Evolutionary conservation across 495 filamentous ascomycete genomes (phyloP), one percentile per base, ranked within the genome.

Genomic region (Penicillium maclennaniae): DNA sequence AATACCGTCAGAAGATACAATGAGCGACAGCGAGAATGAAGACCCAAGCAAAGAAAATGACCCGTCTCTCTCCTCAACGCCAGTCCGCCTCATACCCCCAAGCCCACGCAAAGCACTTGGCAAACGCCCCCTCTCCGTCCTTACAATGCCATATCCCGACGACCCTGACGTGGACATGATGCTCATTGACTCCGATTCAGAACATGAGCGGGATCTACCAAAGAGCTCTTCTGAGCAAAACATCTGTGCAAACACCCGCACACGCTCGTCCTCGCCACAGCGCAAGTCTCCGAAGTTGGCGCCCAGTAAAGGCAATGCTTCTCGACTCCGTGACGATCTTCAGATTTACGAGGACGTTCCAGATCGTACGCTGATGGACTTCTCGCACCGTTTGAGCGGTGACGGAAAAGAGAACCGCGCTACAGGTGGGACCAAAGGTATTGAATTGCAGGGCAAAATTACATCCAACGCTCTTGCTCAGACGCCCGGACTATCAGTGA

Each of bases 31-130:
- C 46, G 71, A 74, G 41, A 61, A 63, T 23, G 68, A 74, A 14
- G 55, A 66, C 50, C 49, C 51, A 5, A 69, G 63, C 52, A 81
- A 81, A 68, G 78, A 81, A 60, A 81, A 81, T 48, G 65, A 81
- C 49, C 75, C 77, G 2, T 73, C 71, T 9, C 58, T 74, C 16
- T 75, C 75, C 9, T 72, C 71, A 7, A 63, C 64, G 1, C 73
- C 72, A 0, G 61, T 74, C 19, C 60, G 57, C 46, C 45, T 63
- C 7, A 46, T 60, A 39, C 59, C 63, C 12, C 64, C 66, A 16
- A 68, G 56, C 26, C 66, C 71, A 15, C 63, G 71, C 43, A 72
- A 72, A 36, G 58, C 66, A 10, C 59, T 63, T 15, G 65, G 66
- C n/a, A 73, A 71, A 58, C 63, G 77, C n/a, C 68, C 73, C n/a